These are phyloP conservation scores for Hypoxylon lenormandii DNA, from an alignment of 495 filamentous ascomycete species.

Conservation along the genomic window DNA sequence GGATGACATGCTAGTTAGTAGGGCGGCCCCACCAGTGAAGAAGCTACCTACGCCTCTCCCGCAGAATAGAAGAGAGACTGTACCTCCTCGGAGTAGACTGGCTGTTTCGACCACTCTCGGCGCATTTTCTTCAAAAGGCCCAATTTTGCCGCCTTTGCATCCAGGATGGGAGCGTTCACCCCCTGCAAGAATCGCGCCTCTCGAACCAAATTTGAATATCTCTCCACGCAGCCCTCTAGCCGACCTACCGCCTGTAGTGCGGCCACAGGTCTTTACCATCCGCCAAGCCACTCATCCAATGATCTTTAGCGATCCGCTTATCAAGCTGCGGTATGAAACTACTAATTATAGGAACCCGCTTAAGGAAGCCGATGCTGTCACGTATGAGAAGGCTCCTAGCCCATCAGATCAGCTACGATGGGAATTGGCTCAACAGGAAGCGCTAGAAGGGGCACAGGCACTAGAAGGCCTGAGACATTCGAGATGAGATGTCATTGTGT, in stretches of 20 bases:
- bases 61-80: neutral
- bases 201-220: conserved; percentile 41
- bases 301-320: conserved; percentile 46
- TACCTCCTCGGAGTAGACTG: neutral
- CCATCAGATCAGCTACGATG: conserved; percentile 49
- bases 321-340: conserved; percentile 40
- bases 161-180: conserved; percentile 41
- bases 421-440: conserved; percentile 46
- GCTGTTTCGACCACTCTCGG: conserved; percentile 6
- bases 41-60: conserved; percentile 8
- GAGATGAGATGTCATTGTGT: conserved; percentile 8
- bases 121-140: conserved; percentile 24
- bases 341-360: conserved; percentile 35
- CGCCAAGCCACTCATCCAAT: conserved; percentile 36
- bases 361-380: conserved; percentile 12
- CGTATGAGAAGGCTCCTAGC: conserved; percentile 48
- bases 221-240: conserved; percentile 48
- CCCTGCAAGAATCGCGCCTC: conserved; percentile 33
- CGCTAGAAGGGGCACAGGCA: conserved; percentile 32
- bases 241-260: conserved; percentile 28
- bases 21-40: neutral
- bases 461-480: conserved; percentile 26
- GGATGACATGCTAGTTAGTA: conserved; percentile 52
- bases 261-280: conserved; percentile 19
- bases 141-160: conserved; percentile 41